A percentile compares a stretch with the other conserved stretches of the same genome.
Evolutionary conservation across 805 yeast species (phyloP).

Genomic region (Brettanomyces nanus): DNA sequence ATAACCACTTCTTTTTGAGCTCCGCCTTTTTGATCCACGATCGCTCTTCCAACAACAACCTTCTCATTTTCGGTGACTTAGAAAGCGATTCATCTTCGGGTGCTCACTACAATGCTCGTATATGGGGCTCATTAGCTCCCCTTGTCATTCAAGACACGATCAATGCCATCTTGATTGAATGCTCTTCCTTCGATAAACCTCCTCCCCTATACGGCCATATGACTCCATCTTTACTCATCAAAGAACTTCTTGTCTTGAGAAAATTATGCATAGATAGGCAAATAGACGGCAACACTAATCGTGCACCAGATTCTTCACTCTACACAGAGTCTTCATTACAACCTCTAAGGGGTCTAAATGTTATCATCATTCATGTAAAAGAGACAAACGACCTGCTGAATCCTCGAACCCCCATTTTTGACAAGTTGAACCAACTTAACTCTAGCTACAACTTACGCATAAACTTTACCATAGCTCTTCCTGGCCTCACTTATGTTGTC

Average conservation of each 20-base stretch:
- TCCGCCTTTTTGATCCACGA: slow-evolving; percentile 52
- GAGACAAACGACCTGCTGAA: slow-evolving; percentile 34
- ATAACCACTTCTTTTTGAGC: slow-evolving; percentile 30
- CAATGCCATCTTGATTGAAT: slow-evolving; percentile 62
- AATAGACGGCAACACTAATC: not conserved
- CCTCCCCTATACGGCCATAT: slow-evolving; percentile 71
- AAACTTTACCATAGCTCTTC: slow-evolving; percentile 42
- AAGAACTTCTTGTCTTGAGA: slow-evolving; percentile 38
- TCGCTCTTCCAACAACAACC: slow-evolving; percentile 20
- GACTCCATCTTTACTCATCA: slow-evolving; percentile 54
- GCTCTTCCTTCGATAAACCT: slow-evolving; percentile 50
- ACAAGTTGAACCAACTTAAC: slow-evolving; percentile 38
- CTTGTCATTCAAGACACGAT: slow-evolving; percentile 33
- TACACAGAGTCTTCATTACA: slow-evolving; percentile 14
- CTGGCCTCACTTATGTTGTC: slow-evolving; percentile 31
- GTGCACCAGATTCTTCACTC: slow-evolving; percentile 1
- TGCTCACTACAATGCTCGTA: slow-evolving; percentile 26
- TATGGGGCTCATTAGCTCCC: slow-evolving; percentile 55
- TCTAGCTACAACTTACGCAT: slow-evolving; percentile 31
- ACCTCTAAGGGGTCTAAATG: slow-evolving; percentile 35
- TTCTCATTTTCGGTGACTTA: slow-evolving; percentile 77
- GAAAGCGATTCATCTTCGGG: slow-evolving; percentile 55
- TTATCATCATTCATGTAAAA: slow-evolving; percentile 48
- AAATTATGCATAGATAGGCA: slow-evolving; percentile 14
- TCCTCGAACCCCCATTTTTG: slow-evolving; percentile 49